Conservation (phyloP, 164 flowering plant species). For the Buxus sempervirens region DNA sequence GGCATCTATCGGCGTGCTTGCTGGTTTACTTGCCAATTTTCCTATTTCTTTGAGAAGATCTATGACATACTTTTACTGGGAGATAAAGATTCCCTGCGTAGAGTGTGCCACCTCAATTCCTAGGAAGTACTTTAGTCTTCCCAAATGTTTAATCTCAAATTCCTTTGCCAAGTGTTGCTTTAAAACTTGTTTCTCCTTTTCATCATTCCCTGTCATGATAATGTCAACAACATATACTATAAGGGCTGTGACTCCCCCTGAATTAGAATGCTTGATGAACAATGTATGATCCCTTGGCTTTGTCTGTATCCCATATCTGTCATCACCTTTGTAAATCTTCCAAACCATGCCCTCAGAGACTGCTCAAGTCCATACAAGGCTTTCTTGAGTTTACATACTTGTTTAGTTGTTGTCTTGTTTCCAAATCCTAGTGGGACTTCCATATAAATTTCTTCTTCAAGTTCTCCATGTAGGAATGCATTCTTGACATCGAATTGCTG, state of each 20-base stretch:
- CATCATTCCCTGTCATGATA: constrained; percentile 6
- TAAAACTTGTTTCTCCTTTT: not conserved
- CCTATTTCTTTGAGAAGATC: constrained; percentile 9
- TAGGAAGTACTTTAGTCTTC: constrained; percentile 10
- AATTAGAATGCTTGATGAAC: not conserved
- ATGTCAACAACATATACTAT: constrained; percentile 2
- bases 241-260: not conserved
- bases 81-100: constrained; percentile 13
- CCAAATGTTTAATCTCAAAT: constrained; percentile 12
- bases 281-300: not conserved
- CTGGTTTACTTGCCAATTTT: constrained; percentile 7
- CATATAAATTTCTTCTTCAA: not conserved
- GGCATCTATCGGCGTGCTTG: constrained; percentile 1
- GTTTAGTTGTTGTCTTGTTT: not conserved
- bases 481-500: not conserved
- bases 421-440: not conserved
- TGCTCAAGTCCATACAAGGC: too few relatives aligned
- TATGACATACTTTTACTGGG: constrained; percentile 10
- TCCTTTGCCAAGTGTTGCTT: constrained; percentile 6
- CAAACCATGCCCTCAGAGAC: not conserved
- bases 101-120: constrained; percentile 11
- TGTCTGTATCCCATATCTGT: not conserved
- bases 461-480: not conserved
- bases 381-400: not conserved
- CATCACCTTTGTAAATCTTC: not conserved